phyloP scores from a whole-genome alignment of 371 early-diverging fungal species.

The Thermomucor indicae-seudaticae region DNA sequence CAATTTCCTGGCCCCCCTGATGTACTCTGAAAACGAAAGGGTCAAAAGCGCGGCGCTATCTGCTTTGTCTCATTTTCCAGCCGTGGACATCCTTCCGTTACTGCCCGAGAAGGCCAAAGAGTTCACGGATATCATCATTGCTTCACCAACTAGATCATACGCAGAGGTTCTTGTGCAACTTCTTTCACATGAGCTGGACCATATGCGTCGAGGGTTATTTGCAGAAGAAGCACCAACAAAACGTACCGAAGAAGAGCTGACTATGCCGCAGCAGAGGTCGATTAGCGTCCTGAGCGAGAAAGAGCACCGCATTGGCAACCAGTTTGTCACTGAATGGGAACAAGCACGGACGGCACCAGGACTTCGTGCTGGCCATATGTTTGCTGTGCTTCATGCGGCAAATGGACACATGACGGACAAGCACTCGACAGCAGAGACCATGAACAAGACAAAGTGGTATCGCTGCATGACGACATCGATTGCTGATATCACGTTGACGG shows the following conservation, averaged over 20 bases:
- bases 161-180: slow-evolving; percentile 36
- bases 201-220: slow-evolving; percentile 57
- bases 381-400: slow-evolving; percentile 32
- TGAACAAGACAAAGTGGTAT: slow-evolving; percentile 41
- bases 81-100: slow-evolving; percentile 35
- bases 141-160: slow-evolving; percentile 23
- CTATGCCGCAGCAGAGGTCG: too few species aligned
- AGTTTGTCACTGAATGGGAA: slow-evolving; percentile 35
- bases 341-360: slow-evolving; percentile 51
- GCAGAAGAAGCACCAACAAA: slow-evolving; percentile 30
- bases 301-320: slow-evolving; percentile 15
- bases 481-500: slow-evolving; percentile 50
- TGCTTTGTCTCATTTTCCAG: slow-evolving; percentile 43
- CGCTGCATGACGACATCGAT: slow-evolving; percentile 48
- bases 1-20: slow-evolving; percentile 35
- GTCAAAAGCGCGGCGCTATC: slow-evolving; percentile 29
- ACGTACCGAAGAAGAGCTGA: not conserved
- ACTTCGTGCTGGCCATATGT: slow-evolving; percentile 48
- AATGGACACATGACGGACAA: not conserved
- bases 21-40: slow-evolving; percentile 21
- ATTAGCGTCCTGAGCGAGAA: slow-evolving; percentile 22
- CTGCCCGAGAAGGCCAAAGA: slow-evolving; percentile 45
- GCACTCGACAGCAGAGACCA: slow-evolving; percentile 7
- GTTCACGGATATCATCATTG: slow-evolving; percentile 24
- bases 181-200: slow-evolving; percentile 47